phyloP scores from a whole-genome alignment of 2,329 filamentous ascomycete species.

The Phialemoniopsis sp. region DNA sequence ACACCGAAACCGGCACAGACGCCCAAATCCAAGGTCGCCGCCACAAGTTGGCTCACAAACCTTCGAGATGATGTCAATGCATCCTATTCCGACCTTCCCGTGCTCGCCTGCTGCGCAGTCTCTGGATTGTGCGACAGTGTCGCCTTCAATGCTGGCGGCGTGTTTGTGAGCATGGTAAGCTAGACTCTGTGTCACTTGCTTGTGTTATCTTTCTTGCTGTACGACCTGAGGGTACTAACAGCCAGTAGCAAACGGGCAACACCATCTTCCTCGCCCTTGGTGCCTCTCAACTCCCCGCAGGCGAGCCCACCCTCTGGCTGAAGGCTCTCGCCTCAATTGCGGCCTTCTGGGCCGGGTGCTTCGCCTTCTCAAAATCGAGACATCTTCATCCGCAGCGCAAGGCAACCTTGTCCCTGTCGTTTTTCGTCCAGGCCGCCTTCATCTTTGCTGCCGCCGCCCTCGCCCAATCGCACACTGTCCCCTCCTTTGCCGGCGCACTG shows the following conservation, averaged over 20 bases:
- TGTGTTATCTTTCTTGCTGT: neutral
- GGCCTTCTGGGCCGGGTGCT: constrained; percentile 49
- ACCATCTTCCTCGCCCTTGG: constrained; percentile 61
- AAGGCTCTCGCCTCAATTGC: constrained; percentile 38
- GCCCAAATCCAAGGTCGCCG: too few relatives aligned
- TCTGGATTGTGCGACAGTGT: constrained; percentile 34
- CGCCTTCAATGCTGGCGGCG: constrained; percentile 31
- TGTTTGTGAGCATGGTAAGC: constrained; percentile 30
- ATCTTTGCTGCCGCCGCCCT: constrained; percentile 49
- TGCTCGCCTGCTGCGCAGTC: constrained; percentile 33
- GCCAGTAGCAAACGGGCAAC: constrained; percentile 36
- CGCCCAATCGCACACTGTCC: constrained; percentile 39
- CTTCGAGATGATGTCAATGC: constrained; percentile 13
- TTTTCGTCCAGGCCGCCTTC: constrained; percentile 45
- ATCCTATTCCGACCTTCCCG: constrained; percentile 22
- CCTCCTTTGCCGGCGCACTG: constrained; percentile 26
- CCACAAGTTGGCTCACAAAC: too few relatives aligned
- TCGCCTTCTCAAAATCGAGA: constrained; percentile 32
- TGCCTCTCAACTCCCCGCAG: constrained; percentile 44
- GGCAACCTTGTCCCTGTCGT: constrained; percentile 36
- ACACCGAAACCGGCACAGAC: too few relatives aligned
- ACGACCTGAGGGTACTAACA: too few relatives aligned
- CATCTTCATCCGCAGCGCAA: constrained; percentile 13
- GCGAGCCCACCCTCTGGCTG: constrained; percentile 38
- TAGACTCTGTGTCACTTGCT: neutral